Conservation (phyloP, 2,329 filamentous ascomycete species). For the Macrophomina phaseolina region DNA sequence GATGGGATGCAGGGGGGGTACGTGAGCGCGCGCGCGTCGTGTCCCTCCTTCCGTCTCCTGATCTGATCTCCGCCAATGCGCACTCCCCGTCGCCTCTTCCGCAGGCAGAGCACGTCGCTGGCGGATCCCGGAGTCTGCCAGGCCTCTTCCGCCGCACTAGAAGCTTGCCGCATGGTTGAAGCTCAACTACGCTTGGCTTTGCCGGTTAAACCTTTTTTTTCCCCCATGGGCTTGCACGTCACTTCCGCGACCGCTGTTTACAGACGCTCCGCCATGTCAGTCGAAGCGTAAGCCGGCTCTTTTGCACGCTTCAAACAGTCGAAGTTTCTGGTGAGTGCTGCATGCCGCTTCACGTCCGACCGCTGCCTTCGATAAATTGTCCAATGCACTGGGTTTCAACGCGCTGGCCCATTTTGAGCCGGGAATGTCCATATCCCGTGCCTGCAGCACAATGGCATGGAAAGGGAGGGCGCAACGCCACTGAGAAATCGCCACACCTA, state of each 20-base stretch:
- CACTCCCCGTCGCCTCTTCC: not conserved
- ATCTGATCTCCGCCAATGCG: not conserved
- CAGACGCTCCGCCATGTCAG: not conserved
- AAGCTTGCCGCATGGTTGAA: slow-evolving; percentile 3
- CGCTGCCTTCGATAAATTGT: not conserved
- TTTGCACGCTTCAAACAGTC: slow-evolving; percentile 1
- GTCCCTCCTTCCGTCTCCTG: not conserved
- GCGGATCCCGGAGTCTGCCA: not conserved
- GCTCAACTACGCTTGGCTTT: not conserved
- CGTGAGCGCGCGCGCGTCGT: slow-evolving; percentile 11
- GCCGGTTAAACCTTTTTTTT: not conserved
- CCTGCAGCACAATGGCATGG: slow-evolving; percentile 13
- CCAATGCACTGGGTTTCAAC: slow-evolving; percentile 13
- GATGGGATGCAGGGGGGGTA: slow-evolving; percentile 20
- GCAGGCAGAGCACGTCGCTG: not conserved
- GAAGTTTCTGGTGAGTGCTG: not conserved
- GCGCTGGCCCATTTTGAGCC: not conserved
- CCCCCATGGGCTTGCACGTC: not conserved
- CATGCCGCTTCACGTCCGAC: not conserved
- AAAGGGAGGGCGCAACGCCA: slow-evolving; percentile 7
- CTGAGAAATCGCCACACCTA: not conserved
- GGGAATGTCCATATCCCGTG: slow-evolving; percentile 10
- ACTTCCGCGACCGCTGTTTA: not conserved
- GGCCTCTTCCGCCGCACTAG: not conserved
- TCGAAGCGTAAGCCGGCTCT: not conserved